A percentile compares a stretch with the other conserved stretches of the same genome.
Conservation (phyloP, 2,329 filamentous ascomycete species). For the Dactylellina leptospora region DNA sequence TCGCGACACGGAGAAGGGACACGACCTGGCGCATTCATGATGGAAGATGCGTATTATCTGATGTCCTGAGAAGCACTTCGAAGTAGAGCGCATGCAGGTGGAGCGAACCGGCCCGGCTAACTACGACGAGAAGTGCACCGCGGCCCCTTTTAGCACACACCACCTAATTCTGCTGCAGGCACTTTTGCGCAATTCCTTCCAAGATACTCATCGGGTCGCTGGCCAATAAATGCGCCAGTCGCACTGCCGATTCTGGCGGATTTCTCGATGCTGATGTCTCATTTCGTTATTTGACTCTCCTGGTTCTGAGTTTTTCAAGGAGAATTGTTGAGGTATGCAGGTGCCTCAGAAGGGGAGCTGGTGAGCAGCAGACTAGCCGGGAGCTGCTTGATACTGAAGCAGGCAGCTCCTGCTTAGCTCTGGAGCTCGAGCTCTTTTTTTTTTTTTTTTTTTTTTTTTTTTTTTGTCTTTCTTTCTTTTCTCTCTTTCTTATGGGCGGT, state of each 20-base stretch:
- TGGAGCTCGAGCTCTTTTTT: conserved; percentile 28
- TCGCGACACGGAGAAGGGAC: too few species aligned
- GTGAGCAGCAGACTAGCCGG: neutral
- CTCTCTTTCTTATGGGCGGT: neutral
- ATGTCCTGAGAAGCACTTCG: too few species aligned
- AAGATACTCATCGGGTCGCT: conserved; percentile 35
- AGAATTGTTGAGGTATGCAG: neutral
- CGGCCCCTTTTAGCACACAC: conserved; percentile 2
- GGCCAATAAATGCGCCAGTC: conserved; percentile 32
- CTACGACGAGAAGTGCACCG: too few species aligned
- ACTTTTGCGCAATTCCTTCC: conserved; percentile 7
- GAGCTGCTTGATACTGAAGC: too few species aligned
- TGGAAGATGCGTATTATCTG: too few species aligned
- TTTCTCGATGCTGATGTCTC: conserved; percentile 12
- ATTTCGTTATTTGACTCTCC: conserved; percentile 1
- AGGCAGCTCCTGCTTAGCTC: conserved; percentile 25
- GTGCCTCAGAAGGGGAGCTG: neutral
- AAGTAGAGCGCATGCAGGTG: too few species aligned
- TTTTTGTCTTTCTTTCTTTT: neutral
- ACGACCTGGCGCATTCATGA: too few species aligned
- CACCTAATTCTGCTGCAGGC: too few species aligned
- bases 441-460: conserved; percentile 1
- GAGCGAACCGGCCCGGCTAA: too few species aligned
- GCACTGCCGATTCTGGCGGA: conserved; percentile 17
- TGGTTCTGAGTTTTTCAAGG: neutral